Base-by-base conservation (phyloP, 169 alveolate species). In the Plasmodium ovale region DNA sequence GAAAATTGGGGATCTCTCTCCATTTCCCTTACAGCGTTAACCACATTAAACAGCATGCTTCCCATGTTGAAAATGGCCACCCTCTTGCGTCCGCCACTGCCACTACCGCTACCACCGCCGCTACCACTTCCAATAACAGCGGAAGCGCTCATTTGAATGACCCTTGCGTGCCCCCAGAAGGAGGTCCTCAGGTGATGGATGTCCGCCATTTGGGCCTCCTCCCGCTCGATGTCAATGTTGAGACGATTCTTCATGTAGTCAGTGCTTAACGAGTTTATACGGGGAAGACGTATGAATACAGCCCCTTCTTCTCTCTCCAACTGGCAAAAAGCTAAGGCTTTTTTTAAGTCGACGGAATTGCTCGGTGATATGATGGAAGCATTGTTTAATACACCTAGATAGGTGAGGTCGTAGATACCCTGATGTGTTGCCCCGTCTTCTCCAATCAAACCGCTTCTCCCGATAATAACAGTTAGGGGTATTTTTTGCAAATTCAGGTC, bases 341-440 rank as follows among this genome's bases (percentile, higher is more conserved):
- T 60, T 54, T 77, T 77, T 39, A 95, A 89, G 53, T 94, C 97
- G 2, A 91, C 79, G 19, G 71, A 91, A 84, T 94, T 94, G 60
- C 96, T 92, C 9, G 97, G 97, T 3, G 96, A 94, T 94, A 94
- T 93, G 31, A 95, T 85, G 25, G 89, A 85, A 27, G 95, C 27
- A 85, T 95, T 93, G n/a, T 95, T 95, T 49, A 96, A 69, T 37
- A 92, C 42, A n/a, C 96, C 92, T 58, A 96, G 89, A 68, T 85
- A 53, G 29, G 94, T 87, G 56, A 96, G 79, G 74, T 96, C 98
- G 85, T 93, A 96, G 64, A 87, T 67, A 7, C 98, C 98, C 56
- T 95, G 97, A 92, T 96, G 98, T 3, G 98, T 95, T 59, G 94
- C 95, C 0, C 98, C 97, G 29, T 95, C 97, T 25, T 93, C 94